phyloP scores from a whole-genome alignment of 2,329 filamentous ascomycete species.

The Ophiostoma ulmi region DNA sequence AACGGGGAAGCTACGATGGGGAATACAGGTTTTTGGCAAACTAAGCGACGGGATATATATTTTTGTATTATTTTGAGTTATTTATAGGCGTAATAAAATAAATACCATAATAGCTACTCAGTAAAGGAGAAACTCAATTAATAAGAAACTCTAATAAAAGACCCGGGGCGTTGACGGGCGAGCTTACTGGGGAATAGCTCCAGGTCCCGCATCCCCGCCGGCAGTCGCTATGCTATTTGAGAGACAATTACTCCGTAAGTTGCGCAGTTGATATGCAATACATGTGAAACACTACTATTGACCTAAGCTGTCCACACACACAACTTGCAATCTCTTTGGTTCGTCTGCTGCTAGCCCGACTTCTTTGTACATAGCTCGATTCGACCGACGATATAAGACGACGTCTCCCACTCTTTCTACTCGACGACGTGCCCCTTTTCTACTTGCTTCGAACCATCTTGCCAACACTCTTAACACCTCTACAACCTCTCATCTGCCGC shows the following conservation, averaged over 20 bases:
- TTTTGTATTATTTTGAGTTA: background rate
- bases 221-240: background rate
- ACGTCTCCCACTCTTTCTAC: background rate
- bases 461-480: background rate
- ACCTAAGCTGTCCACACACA: background rate
- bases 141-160: background rate
- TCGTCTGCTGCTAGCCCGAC: background rate
- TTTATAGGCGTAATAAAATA: background rate
- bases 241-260: background rate
- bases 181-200: background rate
- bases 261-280: too few species aligned
- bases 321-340: background rate
- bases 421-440: conserved; percentile 3
- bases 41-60: background rate
- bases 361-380: background rate
- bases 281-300: too few species aligned
- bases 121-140: too few species aligned
- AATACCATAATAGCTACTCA: background rate
- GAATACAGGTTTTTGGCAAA: background rate
- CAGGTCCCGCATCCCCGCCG: conserved; percentile 7
- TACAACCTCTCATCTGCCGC: background rate
- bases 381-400: background rate
- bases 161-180: background rate
- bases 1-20: conserved; percentile 1
- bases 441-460: background rate